phyloP scores from a whole-genome alignment of 805 yeast genomes.

The Jamesozyma gamospora region DNA sequence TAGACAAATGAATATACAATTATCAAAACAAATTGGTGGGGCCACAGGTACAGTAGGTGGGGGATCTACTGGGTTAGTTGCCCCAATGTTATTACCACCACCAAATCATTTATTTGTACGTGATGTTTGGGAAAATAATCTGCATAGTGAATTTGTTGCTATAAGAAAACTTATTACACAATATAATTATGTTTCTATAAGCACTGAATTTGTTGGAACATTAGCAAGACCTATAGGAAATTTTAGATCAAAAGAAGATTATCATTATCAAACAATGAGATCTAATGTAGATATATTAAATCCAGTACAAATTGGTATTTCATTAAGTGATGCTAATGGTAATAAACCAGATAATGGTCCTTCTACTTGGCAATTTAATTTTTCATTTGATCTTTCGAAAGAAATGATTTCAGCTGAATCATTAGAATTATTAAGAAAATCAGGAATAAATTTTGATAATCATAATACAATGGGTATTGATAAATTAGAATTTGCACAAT shows the following conservation, averaged over 20 bases:
- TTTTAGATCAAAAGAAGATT: slow-evolving; percentile 80
- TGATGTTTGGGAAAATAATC: slow-evolving; percentile 66
- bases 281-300: slow-evolving; percentile 80
- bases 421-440: slow-evolving; percentile 63
- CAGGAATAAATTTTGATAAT: slow-evolving; percentile 72
- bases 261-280: slow-evolving; percentile 91
- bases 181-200: slow-evolving; percentile 55
- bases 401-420: slow-evolving; percentile 89
- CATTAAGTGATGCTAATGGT: slow-evolving; percentile 60
- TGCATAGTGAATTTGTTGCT: slow-evolving; percentile 54
- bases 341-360: slow-evolving; percentile 56
- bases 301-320: slow-evolving; percentile 77
- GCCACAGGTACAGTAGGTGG: slow-evolving; percentile 2
- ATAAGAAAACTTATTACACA: slow-evolving; percentile 47
- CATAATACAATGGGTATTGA: slow-evolving; percentile 74
- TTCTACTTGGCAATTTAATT: slow-evolving; percentile 95
- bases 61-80: slow-evolving; percentile 7
- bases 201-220: slow-evolving; percentile 93
- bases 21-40: slow-evolving; percentile 9
- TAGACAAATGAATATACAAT: slow-evolving; percentile 5
- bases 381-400: slow-evolving; percentile 60
- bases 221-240: slow-evolving; percentile 93
- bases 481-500: slow-evolving; percentile 69
- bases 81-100: slow-evolving; percentile 19
- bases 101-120: slow-evolving; percentile 37